Conservation (phyloP, 257 asterid genomes). For the Gentiana macrophylla region DNA sequence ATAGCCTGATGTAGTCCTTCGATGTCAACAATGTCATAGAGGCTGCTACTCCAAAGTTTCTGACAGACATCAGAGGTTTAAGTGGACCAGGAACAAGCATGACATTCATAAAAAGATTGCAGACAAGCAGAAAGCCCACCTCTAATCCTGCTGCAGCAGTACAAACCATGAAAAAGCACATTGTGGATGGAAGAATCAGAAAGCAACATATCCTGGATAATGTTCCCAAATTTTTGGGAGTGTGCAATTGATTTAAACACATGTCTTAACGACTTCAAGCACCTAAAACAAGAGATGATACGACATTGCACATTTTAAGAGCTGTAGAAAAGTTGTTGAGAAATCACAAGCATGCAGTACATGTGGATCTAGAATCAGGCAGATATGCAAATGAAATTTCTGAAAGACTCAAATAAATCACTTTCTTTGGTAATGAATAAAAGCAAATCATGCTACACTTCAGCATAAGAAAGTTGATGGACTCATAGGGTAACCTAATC, state of each 20-base stretch:
- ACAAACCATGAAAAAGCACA: constrained; percentile 73
- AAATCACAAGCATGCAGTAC: not conserved
- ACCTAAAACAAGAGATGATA: constrained; percentile 28
- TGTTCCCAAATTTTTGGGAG: constrained; percentile 45
- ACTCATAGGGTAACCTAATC: too few relatives aligned
- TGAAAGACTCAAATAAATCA: too few relatives aligned
- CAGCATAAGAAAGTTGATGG: too few relatives aligned
- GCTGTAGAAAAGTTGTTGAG: not conserved
- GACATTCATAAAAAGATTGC: constrained; percentile 5
- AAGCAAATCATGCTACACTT: too few relatives aligned
- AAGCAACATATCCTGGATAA: constrained; percentile 50
- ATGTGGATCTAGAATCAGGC: not conserved
- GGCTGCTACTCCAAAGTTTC: constrained; percentile 72
- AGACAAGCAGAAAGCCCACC: constrained; percentile 33
- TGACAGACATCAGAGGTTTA: constrained; percentile 16
- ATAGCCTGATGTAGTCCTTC: constrained; percentile 75
- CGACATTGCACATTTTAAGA: not conserved
- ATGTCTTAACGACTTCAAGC: constrained; percentile 71
- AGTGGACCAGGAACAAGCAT: constrained; percentile 2
- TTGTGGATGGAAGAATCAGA: constrained; percentile 79
- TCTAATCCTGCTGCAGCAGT: constrained; percentile 61
- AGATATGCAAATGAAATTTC: not conserved
- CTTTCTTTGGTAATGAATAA: too few relatives aligned
- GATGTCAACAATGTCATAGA: constrained; percentile 60
- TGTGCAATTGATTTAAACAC: constrained; percentile 38